Base-by-base conservation (phyloP, 78 protist genomes). In the Monocercomonoides exilis region DNA sequence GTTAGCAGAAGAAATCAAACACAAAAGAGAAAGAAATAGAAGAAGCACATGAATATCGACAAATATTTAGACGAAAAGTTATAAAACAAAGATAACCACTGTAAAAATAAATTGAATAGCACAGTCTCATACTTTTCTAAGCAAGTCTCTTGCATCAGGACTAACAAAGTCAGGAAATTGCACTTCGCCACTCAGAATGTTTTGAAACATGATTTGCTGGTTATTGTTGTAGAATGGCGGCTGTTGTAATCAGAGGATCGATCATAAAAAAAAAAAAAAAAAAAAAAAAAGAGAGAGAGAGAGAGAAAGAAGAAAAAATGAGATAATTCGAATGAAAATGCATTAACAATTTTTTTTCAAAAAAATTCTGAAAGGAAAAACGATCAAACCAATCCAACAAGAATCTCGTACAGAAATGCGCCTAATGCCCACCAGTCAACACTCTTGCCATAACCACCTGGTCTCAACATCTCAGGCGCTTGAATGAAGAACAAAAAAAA, bases 401-500 rank as follows among this genome's bases (percentile, higher is more conserved):
- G 2, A 42, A 89, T 41, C 81, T 89, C 88, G 79, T 45, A 88
- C 29, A 77, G 36, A 0, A 88, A 2, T 0, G 90, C 84, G 34
- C 90, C 90, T 4, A 92, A 84, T 88, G 85, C 46, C 95, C 89
- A 97, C 91, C 90, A 93, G 82, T 96, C 97, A 3, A 95, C 97
- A 0, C 88, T 45, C n/a, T 41, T 79, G 34, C 90, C 90, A 86
- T 94, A 89, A n/a, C 96, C 96, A 45, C 90, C 87, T 41, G 91
- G 81, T 46, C 81, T 77, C 2, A 96, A 80, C 3, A 92, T 84
- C 82, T 94, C 97, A 29, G 96, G 96, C 0, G 95, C 97, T 33
- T 94, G 91, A n/a, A 29, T 11, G 46, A 44, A 36, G 33, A 38
- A 81, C 43, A 90, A 35, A n/a, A n/a, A n/a, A n/a, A n/a, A n/a